phyloP scores from a whole-genome alignment of 2,329 filamentous ascomycete genomes.

The Cladobotryum protrusum region DNA sequence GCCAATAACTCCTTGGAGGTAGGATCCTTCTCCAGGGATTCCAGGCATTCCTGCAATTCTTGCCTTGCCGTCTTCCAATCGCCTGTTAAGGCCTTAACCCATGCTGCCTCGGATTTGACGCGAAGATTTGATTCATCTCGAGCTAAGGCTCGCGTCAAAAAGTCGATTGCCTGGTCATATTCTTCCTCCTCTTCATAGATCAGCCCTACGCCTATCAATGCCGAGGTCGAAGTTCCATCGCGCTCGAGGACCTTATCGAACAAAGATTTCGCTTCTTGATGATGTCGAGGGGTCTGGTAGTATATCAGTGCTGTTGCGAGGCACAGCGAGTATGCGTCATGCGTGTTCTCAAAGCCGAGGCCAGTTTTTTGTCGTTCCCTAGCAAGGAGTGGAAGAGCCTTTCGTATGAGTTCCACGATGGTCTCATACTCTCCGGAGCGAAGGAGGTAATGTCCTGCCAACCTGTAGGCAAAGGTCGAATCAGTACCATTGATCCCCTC shows the following conservation, averaged over 20 bases:
- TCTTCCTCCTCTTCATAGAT: slow-evolving; percentile 93
- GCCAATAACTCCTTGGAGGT: slow-evolving; percentile 64
- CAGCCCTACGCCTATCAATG: slow-evolving; percentile 82
- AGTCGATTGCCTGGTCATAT: slow-evolving; percentile 73
- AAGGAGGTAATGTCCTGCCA: slow-evolving; percentile 79
- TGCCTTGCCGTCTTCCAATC: slow-evolving; percentile 62
- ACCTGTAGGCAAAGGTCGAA: slow-evolving; percentile 75
- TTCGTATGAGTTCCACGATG: slow-evolving; percentile 72
- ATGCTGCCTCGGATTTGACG: slow-evolving; percentile 80
- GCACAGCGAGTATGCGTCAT: slow-evolving; percentile 67
- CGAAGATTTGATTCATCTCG: slow-evolving; percentile 69
- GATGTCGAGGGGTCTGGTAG: slow-evolving; percentile 83
- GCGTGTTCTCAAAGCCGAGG: slow-evolving; percentile 59
- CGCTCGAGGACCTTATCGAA: slow-evolving; percentile 76
- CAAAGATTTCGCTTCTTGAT: slow-evolving; percentile 77
- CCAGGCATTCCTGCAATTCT: slow-evolving; percentile 65
- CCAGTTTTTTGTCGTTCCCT: slow-evolving; percentile 62
- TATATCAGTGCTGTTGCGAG: slow-evolving; percentile 86
- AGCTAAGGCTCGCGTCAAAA: slow-evolving; percentile 67
- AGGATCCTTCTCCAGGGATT: slow-evolving; percentile 55
- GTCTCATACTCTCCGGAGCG: slow-evolving; percentile 79
- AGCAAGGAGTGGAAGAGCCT: slow-evolving; percentile 57
- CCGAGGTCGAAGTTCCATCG: slow-evolving; percentile 69
- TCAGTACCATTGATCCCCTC: slow-evolving; percentile 61
- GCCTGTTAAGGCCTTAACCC: slow-evolving; percentile 81